These are phyloP conservation scores for Cladophialophora carrionii DNA, from an alignment of 2,329 filamentous ascomycete genomes.

Conservation along the genomic window DNA sequence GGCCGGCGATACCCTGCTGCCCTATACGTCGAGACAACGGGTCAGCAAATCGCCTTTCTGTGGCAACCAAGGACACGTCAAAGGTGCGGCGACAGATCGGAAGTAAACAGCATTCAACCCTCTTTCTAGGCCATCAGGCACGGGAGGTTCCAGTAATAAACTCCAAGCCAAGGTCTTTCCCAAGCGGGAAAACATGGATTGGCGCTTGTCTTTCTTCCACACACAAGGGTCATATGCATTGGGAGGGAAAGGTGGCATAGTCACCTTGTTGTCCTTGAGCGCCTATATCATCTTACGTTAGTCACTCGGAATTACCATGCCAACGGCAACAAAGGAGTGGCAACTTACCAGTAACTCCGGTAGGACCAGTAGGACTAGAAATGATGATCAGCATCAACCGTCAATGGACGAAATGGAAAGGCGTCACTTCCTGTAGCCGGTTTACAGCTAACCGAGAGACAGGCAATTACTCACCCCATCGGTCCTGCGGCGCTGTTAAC, in stretches of 20 bases:
- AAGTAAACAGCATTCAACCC: neutral
- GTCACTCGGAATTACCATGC: neutral
- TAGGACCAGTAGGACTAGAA: constrained; percentile 3
- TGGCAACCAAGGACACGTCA: neutral
- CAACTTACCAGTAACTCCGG: constrained; percentile 7
- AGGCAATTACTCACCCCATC: neutral
- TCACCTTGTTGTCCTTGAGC: neutral
- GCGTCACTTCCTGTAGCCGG: neutral
- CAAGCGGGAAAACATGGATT: neutral
- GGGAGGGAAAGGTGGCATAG: neutral
- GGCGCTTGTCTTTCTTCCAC: neutral
- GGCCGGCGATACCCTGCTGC: neutral
- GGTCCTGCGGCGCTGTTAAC: constrained; percentile 4
- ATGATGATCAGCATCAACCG: constrained; percentile 2
- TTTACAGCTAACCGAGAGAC: neutral
- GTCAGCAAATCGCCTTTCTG: neutral
- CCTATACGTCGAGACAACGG: neutral
- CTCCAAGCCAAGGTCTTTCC: neutral
- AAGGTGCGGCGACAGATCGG: neutral
- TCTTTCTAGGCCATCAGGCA: neutral
- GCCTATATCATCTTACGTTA: neutral
- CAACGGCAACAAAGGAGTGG: neutral
- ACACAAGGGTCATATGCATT: neutral
- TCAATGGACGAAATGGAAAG: neutral
- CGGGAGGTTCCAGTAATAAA: neutral